Percentiles rank a stretch among this genome's conserved stretches.
Evolutionary conservation across 2,329 filamentous ascomycete genomes (phyloP).

Genomic region (Dothistroma pini): DNA sequence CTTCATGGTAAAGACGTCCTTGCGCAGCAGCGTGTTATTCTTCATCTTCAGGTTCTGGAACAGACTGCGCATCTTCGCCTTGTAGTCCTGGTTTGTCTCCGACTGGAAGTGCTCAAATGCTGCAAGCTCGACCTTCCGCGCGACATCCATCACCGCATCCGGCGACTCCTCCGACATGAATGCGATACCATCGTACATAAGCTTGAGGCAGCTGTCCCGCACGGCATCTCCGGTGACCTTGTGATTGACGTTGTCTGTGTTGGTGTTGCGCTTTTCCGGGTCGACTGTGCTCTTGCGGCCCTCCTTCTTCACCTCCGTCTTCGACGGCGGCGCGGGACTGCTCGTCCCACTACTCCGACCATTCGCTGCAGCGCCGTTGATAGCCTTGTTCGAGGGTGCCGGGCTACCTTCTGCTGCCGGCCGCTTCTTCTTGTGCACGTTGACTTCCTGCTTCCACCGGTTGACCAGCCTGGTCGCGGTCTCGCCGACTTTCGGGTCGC

Average conservation of each 20-base stretch:
- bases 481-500: constrained; percentile 63
- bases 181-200: constrained; percentile 91
- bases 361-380: constrained; percentile 35
- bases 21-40: constrained; percentile 73
- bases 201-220: constrained; percentile 80
- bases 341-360: constrained; percentile 32
- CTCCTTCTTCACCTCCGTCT: constrained; percentile 40
- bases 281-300: constrained; percentile 51
- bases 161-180: constrained; percentile 60
- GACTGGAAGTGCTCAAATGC: constrained; percentile 67
- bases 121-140: constrained; percentile 72
- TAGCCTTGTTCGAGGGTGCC: constrained; percentile 39
- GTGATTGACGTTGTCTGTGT: constrained; percentile 74
- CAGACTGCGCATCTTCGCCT: constrained; percentile 82
- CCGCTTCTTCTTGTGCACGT: constrained; percentile 40
- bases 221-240: constrained; percentile 68
- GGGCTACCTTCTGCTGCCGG: constrained; percentile 40
- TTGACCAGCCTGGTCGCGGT: constrained; percentile 77
- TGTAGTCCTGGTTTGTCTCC: constrained; percentile 70
- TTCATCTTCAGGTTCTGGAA: constrained; percentile 95
- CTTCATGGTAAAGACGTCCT: constrained; percentile 69
- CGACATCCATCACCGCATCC: constrained; percentile 62
- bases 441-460: constrained; percentile 81
- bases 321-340: constrained; percentile 43
- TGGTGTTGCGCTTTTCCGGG: constrained; percentile 76